A percentile compares a stretch with the other conserved stretches of the same genome.
Evolutionary conservation across 1,284 basidiomycete species (phyloP).

Genomic region (Rhodotorula sp.): DNA sequence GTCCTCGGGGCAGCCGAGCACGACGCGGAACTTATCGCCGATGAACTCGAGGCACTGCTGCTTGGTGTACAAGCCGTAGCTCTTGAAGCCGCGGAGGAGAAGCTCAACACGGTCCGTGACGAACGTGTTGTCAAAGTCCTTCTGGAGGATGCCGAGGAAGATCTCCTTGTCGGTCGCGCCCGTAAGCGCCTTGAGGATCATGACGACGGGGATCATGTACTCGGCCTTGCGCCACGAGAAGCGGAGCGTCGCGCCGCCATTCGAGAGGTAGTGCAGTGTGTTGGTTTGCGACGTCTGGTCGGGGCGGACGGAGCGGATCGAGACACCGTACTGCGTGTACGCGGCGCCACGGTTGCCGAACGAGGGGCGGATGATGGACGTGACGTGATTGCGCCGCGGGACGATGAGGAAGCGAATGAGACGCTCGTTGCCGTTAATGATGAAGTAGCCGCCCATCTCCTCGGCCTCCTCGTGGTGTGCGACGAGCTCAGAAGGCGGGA

Average conservation of each 20-base stretch:
- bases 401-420: constrained; percentile 96
- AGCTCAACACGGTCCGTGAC: constrained; percentile 96
- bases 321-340: constrained; percentile 91
- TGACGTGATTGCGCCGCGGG: constrained; percentile 84
- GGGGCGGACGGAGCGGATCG: constrained; percentile 89
- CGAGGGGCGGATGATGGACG: constrained; percentile 78
- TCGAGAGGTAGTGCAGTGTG: constrained; percentile 93
- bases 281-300: constrained; percentile 94
- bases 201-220: constrained; percentile 97
- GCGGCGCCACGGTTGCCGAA: constrained; percentile 91
- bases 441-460: constrained; percentile 98
- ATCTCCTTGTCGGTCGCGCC: constrained; percentile 95
- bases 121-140: constrained; percentile 96
- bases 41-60: constrained; percentile 92
- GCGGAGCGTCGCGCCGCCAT: constrained; percentile 90
- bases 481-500: constrained; percentile 86
- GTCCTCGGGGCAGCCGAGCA: constrained; percentile 89
- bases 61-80: constrained; percentile 84
- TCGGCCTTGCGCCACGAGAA: constrained; percentile 99
- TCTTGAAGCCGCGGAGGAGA: constrained; percentile 95
- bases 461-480: constrained; percentile 91
- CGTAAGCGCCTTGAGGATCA: constrained; percentile 93
- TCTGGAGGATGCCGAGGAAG: constrained; percentile 96
- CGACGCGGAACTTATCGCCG: constrained; percentile 96
- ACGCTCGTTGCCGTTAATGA: constrained; percentile 99